Base-by-base conservation (phyloP, 148 eudicot species). In the Talinum fruticosum region DNA sequence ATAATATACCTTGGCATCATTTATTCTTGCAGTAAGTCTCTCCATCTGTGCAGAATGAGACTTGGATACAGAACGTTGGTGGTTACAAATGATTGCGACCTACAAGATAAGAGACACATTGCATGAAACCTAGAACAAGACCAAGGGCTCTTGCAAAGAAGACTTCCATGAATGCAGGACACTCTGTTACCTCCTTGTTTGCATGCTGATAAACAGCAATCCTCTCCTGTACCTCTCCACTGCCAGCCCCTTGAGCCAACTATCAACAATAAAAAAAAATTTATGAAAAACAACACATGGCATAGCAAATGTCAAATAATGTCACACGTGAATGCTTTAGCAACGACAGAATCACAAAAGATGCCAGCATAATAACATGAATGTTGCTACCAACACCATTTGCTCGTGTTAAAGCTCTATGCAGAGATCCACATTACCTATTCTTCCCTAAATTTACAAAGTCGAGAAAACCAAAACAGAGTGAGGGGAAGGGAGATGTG, bases 21-120 rank as follows among this genome's bases (percentile, higher is more conserved):
- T 85, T 72, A 96, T 96, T 85, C 87, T 96, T 37, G 89, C 86
- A 72, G 82, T 78, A 75, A 96, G 84, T 77, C 82, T 87, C 45
- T 83, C 82, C 93, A 96, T 96, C 79, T 91, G 97, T 76, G 95
- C 86, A 85, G 84, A 82, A 78, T 96, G 99, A 69, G 92, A 53
- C 87, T 96, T 96, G 4, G 99, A 93, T 69, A 93, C 98, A 53
- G 87, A 83, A 82, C 99, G 99, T 84, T 96, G 99, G 91, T 96
- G 99, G 82, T 96, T 96, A 81, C 99, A 96, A 66, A 96, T 93
- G 53, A 96, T 91, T 62, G 99, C 99, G 68, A 96, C 99, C 99
- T 96, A 87, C 76, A 89, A 61, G 69, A 74, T 66, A 75, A 67
- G 30, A 62, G 32, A 64, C 73, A 86, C 47, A 61, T 73, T 78